Conservation (phyloP, 441 rosid species). For the Breynia disticha region DNA sequence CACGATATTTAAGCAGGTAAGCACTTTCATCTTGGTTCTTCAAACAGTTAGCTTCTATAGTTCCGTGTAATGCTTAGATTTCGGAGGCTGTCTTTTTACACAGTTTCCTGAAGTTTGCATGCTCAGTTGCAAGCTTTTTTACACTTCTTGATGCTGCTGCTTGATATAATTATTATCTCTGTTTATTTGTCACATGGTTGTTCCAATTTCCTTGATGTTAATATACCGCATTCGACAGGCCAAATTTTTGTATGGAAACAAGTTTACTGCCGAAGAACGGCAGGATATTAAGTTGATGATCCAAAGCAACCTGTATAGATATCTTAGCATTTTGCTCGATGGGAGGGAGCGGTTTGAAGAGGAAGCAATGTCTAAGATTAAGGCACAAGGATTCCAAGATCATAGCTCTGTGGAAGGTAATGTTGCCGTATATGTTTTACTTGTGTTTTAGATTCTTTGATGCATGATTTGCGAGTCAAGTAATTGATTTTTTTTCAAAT, state of each 20-base stretch:
- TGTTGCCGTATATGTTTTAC: not conserved
- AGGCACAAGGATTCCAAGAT: constrained; percentile 30
- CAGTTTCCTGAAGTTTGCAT: not conserved
- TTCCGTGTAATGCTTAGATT: too few species aligned
- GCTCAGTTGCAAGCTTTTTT: not conserved
- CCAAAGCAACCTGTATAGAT: constrained; percentile 96
- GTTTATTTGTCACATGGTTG: not conserved
- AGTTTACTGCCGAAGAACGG: constrained; percentile 69
- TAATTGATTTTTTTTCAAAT: not conserved
- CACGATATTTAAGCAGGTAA: constrained; percentile 80
- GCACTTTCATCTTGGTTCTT: constrained; percentile 5
- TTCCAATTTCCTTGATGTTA: constrained; percentile 6
- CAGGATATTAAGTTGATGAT: constrained; percentile 95
- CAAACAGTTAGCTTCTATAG: not conserved
- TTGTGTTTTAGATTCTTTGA: constrained; percentile 1
- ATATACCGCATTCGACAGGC: constrained; percentile 50
- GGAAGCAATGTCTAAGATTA: constrained; percentile 52
- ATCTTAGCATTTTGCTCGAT: constrained; percentile 92
- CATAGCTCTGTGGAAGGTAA: constrained; percentile 51
- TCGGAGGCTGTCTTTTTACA: too few species aligned
- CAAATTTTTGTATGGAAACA: constrained; percentile 92
- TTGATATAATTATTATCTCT: not conserved
- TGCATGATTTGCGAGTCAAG: not conserved
- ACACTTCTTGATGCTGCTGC: not conserved
- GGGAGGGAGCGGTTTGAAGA: constrained; percentile 99